Percentiles rank a stretch among this genome's conserved stretches.
Conservation (phyloP, 140 eudicot genomes). For the Oenanthe javanica region DNA sequence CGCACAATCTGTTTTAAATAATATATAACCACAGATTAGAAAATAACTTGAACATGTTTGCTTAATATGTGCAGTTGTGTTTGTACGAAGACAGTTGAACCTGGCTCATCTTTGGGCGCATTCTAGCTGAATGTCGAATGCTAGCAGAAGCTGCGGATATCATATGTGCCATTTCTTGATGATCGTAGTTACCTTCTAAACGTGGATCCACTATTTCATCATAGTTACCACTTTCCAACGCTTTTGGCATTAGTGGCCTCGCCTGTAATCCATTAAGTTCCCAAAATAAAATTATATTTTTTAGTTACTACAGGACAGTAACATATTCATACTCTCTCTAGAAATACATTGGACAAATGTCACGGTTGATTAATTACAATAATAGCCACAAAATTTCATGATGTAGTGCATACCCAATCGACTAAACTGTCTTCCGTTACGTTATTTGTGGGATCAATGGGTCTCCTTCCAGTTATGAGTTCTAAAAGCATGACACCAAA, state of each 20-base stretch:
- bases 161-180: conserved; percentile 43
- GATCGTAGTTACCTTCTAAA: conserved; percentile 32
- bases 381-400: neutral
- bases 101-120: conserved; percentile 50
- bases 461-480: conserved; percentile 59
- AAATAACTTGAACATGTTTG: neutral
- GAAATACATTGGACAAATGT: neutral
- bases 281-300: neutral
- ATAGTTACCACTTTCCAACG: conserved; percentile 37
- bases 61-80: neutral
- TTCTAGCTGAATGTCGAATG: conserved; percentile 53
- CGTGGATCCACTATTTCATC: conserved; percentile 43
- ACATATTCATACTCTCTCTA: neutral
- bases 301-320: neutral
- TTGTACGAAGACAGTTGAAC: neutral
- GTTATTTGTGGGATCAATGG: conserved; percentile 36
- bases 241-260: conserved; percentile 41
- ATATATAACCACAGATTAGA: neutral
- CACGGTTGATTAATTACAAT: neutral
- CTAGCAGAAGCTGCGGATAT: conserved; percentile 51
- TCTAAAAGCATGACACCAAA: conserved; percentile 80
- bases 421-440: conserved; percentile 61
- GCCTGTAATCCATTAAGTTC: conserved; percentile 26
- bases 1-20: conserved; percentile 10
- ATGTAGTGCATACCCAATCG: conserved; percentile 53